Evolutionary conservation across 345 rosid species (phyloP).

Genomic region (Rhodomyrtus tomentosa): DNA sequence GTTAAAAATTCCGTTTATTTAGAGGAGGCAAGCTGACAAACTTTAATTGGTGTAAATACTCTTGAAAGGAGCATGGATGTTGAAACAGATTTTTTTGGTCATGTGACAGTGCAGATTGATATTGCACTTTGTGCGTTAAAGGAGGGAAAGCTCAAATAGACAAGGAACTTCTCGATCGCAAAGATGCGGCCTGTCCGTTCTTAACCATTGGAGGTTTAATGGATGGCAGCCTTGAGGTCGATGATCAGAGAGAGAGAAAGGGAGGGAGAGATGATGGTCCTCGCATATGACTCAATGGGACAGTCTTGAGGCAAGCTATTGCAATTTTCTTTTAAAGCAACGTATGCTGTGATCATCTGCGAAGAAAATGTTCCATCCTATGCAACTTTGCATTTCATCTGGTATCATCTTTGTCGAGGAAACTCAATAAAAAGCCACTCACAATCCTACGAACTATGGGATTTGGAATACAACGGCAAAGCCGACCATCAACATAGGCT

Average conservation of each 20-base stretch:
- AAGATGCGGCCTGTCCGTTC: too few relatives aligned
- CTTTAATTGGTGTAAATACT: too few relatives aligned
- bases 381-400: neutral
- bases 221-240: neutral
- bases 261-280: too few relatives aligned
- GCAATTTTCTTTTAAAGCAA: neutral
- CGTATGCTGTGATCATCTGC: neutral
- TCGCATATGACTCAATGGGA: neutral
- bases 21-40: too few relatives aligned
- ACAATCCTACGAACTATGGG: constrained; percentile 90
- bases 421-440: constrained; percentile 74
- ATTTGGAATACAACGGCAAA: constrained; percentile 76
- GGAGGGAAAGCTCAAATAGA: too few relatives aligned
- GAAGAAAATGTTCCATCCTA: neutral
- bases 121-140: too few relatives aligned
- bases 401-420: constrained; percentile 42
- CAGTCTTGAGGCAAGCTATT: neutral
- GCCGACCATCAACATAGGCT: constrained; percentile 83
- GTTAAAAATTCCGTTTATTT: too few relatives aligned
- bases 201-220: neutral
- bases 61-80: too few relatives aligned
- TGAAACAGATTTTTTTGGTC: too few relatives aligned
- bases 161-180: too few relatives aligned
- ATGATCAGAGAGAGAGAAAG: neutral
- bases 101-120: too few relatives aligned